These are phyloP conservation scores for Aspergillus brunneoviolaceus DNA, from an alignment of 2,329 filamentous ascomycete species.

Conservation along the genomic window DNA sequence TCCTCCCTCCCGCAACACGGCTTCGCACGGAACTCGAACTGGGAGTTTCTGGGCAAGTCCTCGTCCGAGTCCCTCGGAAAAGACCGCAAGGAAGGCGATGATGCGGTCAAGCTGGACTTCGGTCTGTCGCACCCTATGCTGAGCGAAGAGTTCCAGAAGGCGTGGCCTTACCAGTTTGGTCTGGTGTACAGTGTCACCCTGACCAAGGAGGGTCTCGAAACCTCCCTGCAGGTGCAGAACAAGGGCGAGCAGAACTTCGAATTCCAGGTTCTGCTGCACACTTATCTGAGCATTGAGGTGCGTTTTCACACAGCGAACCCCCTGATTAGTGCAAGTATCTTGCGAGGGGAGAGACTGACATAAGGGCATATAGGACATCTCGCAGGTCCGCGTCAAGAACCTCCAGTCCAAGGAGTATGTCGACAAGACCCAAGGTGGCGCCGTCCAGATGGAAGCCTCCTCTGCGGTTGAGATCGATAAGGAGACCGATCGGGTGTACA, in stretches of 20 bases:
- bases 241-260: conserved; percentile 80
- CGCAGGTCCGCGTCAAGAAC: conserved; percentile 68
- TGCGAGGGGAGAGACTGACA: not conserved
- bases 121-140: conserved; percentile 76
- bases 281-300: conserved; percentile 81
- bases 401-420: conserved; percentile 74
- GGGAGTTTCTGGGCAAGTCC: conserved; percentile 87
- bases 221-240: conserved; percentile 83
- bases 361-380: conserved; percentile 65
- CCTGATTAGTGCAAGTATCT: too few species aligned
- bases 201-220: conserved; percentile 70
- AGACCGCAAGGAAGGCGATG: conserved; percentile 50
- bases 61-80: conserved; percentile 61
- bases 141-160: conserved; percentile 63
- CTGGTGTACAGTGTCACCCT: conserved; percentile 92
- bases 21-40: conserved; percentile 83
- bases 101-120: conserved; percentile 91
- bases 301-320: conserved; percentile 27
- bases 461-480: conserved; percentile 66
- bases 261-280: conserved; percentile 88
- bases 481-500: conserved; percentile 89
- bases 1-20: conserved; percentile 85
- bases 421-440: conserved; percentile 75
- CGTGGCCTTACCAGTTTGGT: conserved; percentile 85
- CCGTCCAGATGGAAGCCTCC: conserved; percentile 64